Conservation (phyloP, 2,329 filamentous ascomycete genomes). For the Stagonosporopsis cucurbitacearum region DNA sequence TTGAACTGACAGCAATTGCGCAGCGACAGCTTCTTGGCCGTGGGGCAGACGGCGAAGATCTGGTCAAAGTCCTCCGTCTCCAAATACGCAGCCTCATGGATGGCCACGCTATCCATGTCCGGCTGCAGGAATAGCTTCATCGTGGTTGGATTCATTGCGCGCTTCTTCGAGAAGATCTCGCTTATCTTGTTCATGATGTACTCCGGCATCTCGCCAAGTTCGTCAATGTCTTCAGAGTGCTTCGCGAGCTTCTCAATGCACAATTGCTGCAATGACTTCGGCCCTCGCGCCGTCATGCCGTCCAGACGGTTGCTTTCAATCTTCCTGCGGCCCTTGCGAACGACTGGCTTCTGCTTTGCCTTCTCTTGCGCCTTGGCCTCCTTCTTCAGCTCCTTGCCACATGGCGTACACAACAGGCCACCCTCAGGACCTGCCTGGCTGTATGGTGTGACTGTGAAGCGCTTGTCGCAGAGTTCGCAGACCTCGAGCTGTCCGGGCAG, state of each 20-base stretch:
- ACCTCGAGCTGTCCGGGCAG: conserved; percentile 88
- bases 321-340: conserved; percentile 72
- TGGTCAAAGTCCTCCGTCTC: conserved; percentile 77
- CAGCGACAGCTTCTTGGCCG: conserved; percentile 73
- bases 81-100: conserved; percentile 70
- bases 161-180: conserved; percentile 69
- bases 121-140: conserved; percentile 59
- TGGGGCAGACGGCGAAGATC: conserved; percentile 78
- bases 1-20: conserved; percentile 93
- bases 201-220: conserved; percentile 68
- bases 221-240: conserved; percentile 68
- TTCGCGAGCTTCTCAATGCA: conserved; percentile 70
- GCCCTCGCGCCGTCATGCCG: conserved; percentile 69
- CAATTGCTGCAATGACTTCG: conserved; percentile 71
- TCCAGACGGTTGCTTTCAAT: conserved; percentile 85
- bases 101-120: conserved; percentile 62
- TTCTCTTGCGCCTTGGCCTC: conserved; percentile 67
- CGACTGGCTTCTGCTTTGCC: conserved; percentile 63
- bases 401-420: conserved; percentile 82
- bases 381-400: conserved; percentile 75
- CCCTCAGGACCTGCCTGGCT: conserved; percentile 82
- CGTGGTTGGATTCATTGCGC: conserved; percentile 61
- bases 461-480: conserved; percentile 82
- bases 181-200: conserved; percentile 63
- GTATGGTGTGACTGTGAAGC: conserved; percentile 92